Conservation (phyloP, 306 rosid species). For the Mucuna pruriens region DNA sequence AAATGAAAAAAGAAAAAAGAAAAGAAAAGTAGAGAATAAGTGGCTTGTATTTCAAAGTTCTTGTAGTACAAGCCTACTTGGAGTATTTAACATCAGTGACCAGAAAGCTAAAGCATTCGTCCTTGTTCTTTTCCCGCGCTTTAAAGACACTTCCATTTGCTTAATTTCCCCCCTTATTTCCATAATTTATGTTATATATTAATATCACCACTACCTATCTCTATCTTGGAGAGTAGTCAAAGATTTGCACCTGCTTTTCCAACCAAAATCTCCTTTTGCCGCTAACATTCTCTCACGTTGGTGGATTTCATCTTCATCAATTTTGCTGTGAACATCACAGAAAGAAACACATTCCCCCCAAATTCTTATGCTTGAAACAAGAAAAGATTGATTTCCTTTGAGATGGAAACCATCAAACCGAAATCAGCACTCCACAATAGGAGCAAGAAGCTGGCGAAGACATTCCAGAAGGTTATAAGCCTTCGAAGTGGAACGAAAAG, state of each 20-base stretch:
- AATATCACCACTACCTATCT: neutral
- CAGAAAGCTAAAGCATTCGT: slow-evolving; percentile 29
- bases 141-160: slow-evolving; percentile 22
- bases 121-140: slow-evolving; percentile 45
- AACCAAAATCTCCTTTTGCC: slow-evolving; percentile 42
- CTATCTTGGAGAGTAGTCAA: slow-evolving; percentile 56
- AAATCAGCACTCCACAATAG: slow-evolving; percentile 62
- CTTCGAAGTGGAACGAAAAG: slow-evolving; percentile 64
- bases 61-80: slow-evolving; percentile 41
- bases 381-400: neutral
- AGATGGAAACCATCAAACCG: slow-evolving; percentile 76
- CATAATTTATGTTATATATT: slow-evolving; percentile 48
- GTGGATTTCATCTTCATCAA: too few species aligned
- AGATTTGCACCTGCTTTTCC: slow-evolving; percentile 56
- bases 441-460: slow-evolving; percentile 59
- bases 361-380: slow-evolving; percentile 45
- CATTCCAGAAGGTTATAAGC: slow-evolving; percentile 72
- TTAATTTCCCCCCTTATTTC: slow-evolving; percentile 32
- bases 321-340: neutral
- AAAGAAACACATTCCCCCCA: neutral
- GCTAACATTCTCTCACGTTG: too few species aligned
- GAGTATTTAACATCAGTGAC: slow-evolving; percentile 32
- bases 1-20: neutral
- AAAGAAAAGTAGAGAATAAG: neutral
- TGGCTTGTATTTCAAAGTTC: slow-evolving; percentile 39